A percentile compares a stretch with the other conserved stretches of the same genome.
phyloP scores from a whole-genome alignment of 345 rosid species.

The Boechera retrofracta region DNA sequence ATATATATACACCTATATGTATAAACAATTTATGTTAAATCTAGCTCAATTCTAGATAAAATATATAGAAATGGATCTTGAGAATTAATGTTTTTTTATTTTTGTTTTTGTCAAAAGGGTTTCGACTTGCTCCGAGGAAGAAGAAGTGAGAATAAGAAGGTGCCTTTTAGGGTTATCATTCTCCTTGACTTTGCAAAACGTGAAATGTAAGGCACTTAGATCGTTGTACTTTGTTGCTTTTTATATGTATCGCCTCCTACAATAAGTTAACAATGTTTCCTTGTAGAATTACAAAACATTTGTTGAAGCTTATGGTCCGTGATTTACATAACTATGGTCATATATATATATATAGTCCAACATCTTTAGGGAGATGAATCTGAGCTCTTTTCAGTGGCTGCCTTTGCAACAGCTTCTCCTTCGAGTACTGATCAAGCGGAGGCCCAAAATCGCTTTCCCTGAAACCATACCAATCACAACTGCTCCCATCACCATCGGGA shows the following conservation, averaged over 20 bases:
- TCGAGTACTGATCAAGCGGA: conserved; percentile 83
- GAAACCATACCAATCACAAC: conserved; percentile 34
- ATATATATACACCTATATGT: neutral
- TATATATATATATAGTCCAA: conserved; percentile 1
- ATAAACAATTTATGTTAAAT: neutral
- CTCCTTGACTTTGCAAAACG: conserved; percentile 17
- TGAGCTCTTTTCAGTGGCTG: conserved; percentile 49
- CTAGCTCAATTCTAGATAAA: neutral
- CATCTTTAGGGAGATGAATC: conserved; percentile 12
- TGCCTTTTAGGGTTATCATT: conserved; percentile 15
- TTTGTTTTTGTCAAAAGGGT: neutral
- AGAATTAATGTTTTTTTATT: neutral
- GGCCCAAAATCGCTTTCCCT: conserved; percentile 87
- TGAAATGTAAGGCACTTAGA: conserved; percentile 22
- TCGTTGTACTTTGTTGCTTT: neutral
- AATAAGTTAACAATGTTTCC: conserved; percentile 7
- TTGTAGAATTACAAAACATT: neutral
- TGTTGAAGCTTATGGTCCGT: conserved; percentile 5
- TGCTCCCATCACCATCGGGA: too few species aligned
- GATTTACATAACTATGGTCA: conserved; percentile 15
- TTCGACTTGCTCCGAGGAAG: neutral
- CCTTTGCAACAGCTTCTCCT: conserved; percentile 65
- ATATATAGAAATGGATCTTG: conserved; percentile 30
- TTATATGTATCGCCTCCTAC: neutral
- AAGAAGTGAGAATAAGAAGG: neutral